These are phyloP conservation scores for Aspergillus terreus DNA, from an alignment of 2,329 filamentous ascomycete genomes.

Conservation along the genomic window DNA sequence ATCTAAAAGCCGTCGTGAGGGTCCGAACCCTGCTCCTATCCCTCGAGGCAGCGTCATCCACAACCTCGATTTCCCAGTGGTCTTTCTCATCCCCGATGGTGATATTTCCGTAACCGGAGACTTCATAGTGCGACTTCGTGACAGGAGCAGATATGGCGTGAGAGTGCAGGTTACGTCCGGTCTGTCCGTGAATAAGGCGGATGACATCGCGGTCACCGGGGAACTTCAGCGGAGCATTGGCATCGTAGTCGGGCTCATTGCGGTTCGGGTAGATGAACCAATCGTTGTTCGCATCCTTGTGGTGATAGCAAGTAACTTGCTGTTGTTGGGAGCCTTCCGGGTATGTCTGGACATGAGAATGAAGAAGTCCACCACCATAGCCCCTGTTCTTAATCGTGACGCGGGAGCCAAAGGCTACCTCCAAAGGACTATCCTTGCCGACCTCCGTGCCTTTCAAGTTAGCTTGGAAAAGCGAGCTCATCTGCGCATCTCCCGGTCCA, in stretches of 20 bases:
- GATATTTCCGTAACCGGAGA: slow-evolving; percentile 92
- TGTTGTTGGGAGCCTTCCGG: slow-evolving; percentile 92
- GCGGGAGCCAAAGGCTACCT: slow-evolving; percentile 83
- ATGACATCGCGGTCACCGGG: slow-evolving; percentile 74
- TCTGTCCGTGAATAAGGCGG: slow-evolving; percentile 89
- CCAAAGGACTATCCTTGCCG: slow-evolving; percentile 88
- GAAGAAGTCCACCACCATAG: slow-evolving; percentile 91
- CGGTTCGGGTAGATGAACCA: slow-evolving; percentile 99
- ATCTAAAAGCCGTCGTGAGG: slow-evolving; percentile 85
- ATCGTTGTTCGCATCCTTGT: slow-evolving; percentile 99
- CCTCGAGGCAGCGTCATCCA: slow-evolving; percentile 80
- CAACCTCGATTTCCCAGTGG: slow-evolving; percentile 91
- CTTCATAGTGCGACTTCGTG: slow-evolving; percentile 85
- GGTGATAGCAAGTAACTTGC: slow-evolving; percentile 98
- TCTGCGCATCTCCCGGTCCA: slow-evolving; percentile 97
- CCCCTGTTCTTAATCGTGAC: slow-evolving; percentile 99
- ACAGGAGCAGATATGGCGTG: slow-evolving; percentile 86
- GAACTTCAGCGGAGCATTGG: slow-evolving; percentile 67
- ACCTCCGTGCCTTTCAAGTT: slow-evolving; percentile 92
- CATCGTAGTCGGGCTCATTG: slow-evolving; percentile 66
- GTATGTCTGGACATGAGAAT: slow-evolving; percentile 94
- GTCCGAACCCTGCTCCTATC: slow-evolving; percentile 85
- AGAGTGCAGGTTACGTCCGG: slow-evolving; percentile 94
- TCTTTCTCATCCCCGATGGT: slow-evolving; percentile 97
- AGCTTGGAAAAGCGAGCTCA: slow-evolving; percentile 98